Evolutionary conservation across 164 flowering plant species (phyloP), one percentile per base, ranked within the genome.

Genomic region (Stephania cephalantha): DNA sequence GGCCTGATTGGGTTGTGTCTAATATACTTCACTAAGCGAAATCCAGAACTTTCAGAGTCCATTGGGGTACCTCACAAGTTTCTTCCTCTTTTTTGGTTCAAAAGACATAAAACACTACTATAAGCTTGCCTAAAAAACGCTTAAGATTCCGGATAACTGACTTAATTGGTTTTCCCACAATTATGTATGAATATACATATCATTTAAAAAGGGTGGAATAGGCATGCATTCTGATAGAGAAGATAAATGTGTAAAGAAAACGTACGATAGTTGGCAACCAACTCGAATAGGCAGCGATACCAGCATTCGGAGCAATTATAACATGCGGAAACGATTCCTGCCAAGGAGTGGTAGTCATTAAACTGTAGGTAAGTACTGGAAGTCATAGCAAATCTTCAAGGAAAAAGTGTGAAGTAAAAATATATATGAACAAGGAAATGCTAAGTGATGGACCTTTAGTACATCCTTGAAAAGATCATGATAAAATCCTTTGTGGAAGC

Each of bases 181-280:
- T 35, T 35, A 35, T 35, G 42, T 35, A 35, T 35, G 42, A 35
- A 35, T 35, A 35, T 35, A 35, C 42, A 35, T 35, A 35, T 35
- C 42, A 35, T 4, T 35, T 35, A 35, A 35, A 35, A 35, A 35
- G 42, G 42, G 42, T 35, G 42, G 42, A 35, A 35, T 35, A 35
- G 42, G 42, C 42, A 0, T 35, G 42, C 42, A 35, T 35, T 35
- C 4, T 35, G 42, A 35, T 17, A 58, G n/a, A 58, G n/a, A 58
- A 20, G n/a, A 6, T 58, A 15, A 15, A 6, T 61, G 8, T 9
- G 6, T 61, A n/a, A 58, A n/a, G 66, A 75, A 72, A 74, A 82
- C 97, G 58, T 86, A 91, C 99, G 70, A 93, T 79, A 17, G 97
- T 95, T 7, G 96, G 90, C 75, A 84, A 71, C 99, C 99, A 95